phyloP scores from a whole-genome alignment of 257 asterid genomes.

The Forsythia viridissima region DNA sequence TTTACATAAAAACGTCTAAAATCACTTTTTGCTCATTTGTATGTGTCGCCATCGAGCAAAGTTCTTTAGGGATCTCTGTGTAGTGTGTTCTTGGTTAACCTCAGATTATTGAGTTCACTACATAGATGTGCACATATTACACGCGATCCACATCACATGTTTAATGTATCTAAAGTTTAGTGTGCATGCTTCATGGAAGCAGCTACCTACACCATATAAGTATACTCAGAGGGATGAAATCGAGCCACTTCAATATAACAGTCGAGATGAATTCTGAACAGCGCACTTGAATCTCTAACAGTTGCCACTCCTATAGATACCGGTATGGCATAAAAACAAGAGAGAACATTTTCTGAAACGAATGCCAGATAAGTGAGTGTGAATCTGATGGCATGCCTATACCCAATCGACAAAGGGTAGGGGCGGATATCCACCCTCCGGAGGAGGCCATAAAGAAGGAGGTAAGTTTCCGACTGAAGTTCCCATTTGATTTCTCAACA shows the following conservation, averaged over 20 bases:
- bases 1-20: no score
- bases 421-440: slow-evolving; percentile 81
- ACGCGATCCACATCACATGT: not conserved
- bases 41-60: no score
- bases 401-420: slow-evolving; percentile 91
- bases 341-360: not conserved
- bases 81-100: no score
- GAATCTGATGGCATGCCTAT: slow-evolving; percentile 34
- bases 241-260: not conserved
- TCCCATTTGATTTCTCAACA: slow-evolving; percentile 55
- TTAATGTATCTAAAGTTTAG: not conserved
- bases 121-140: not conserved
- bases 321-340: not conserved
- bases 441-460: slow-evolving; percentile 92
- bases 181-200: not conserved
- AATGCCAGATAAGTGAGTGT: not conserved
- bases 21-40: no score
- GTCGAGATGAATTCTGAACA: not conserved
- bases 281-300: not conserved
- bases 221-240: not conserved
- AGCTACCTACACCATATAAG: not conserved
- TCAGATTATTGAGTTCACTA: no score
- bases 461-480: slow-evolving; percentile 65
- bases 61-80: no score
- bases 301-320: not conserved